These are phyloP conservation scores for Nigrospora osmanthi DNA, from an alignment of 2,329 filamentous ascomycete genomes.

Conservation along the genomic window DNA sequence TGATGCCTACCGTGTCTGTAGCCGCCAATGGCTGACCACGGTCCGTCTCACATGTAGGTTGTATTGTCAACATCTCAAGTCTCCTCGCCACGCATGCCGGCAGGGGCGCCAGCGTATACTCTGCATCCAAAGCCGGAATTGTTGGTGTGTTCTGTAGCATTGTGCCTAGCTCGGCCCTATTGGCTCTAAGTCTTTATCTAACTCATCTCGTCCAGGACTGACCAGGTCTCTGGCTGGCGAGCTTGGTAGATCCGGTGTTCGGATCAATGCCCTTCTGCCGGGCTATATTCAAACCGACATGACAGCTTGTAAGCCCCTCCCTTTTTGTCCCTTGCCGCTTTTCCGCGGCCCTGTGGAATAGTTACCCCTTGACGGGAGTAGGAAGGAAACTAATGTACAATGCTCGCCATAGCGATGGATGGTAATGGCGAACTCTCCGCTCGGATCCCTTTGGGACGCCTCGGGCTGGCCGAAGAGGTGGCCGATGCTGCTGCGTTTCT, in stretches of 20 bases:
- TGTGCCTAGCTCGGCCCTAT: slow-evolving; percentile 1
- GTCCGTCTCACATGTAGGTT: slow-evolving; percentile 32
- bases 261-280: slow-evolving; percentile 75
- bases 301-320: slow-evolving; percentile 53
- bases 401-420: slow-evolving; percentile 14
- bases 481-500: slow-evolving; percentile 79
- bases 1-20: neutral
- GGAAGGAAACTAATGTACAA: slow-evolving; percentile 28
- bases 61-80: slow-evolving; percentile 77
- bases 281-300: slow-evolving; percentile 80
- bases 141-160: slow-evolving; percentile 41
- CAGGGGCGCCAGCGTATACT: slow-evolving; percentile 64
- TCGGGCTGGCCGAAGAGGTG: slow-evolving; percentile 63
- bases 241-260: slow-evolving; percentile 51
- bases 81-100: slow-evolving; percentile 64
- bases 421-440: slow-evolving; percentile 23
- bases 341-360: neutral
- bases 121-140: slow-evolving; percentile 74
- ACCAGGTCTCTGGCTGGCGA: slow-evolving; percentile 61
- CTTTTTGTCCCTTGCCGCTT: neutral
- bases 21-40: neutral
- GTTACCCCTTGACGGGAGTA: neutral
- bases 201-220: slow-evolving; percentile 40
- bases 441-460: slow-evolving; percentile 57
- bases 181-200: neutral